Percentiles rank a stretch among this genome's conserved stretches.
Evolutionary conservation across 1,139 yeast genomes (phyloP).

Genomic region (Saccharomyces uvarum): DNA sequence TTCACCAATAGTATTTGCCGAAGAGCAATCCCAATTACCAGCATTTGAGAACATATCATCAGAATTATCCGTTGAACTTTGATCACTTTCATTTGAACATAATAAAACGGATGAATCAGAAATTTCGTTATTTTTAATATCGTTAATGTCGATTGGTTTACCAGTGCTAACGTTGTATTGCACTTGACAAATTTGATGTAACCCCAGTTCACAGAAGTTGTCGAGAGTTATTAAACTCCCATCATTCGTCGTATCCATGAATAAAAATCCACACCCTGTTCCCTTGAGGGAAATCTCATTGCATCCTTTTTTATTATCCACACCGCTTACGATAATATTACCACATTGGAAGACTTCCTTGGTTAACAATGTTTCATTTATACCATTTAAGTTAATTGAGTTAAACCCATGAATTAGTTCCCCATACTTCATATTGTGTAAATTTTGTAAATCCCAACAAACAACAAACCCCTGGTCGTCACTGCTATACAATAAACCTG

Average conservation of each 20-base stretch:
- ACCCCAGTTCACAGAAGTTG: conserved; percentile 24
- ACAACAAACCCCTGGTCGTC: conserved; percentile 24
- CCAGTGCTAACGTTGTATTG: neutral
- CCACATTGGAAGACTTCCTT: conserved; percentile 20
- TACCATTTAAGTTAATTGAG: conserved; percentile 11
- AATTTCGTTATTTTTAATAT: neutral
- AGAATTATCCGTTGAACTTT: neutral
- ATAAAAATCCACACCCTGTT: neutral
- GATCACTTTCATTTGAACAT: conserved; percentile 2
- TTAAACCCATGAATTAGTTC: conserved; percentile 20
- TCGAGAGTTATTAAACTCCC: neutral
- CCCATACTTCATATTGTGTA: conserved; percentile 14
- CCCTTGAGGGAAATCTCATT: neutral
- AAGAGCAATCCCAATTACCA: conserved; percentile 2
- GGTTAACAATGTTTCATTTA: conserved; percentile 4
- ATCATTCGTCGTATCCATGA: neutral
- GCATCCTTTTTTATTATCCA: neutral
- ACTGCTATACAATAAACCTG: conserved; percentile 17
- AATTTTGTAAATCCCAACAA: conserved; percentile 21
- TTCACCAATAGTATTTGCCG: conserved; percentile 3
- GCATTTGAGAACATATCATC: neutral
- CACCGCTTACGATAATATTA: conserved; percentile 14
- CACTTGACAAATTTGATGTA: conserved; percentile 3
- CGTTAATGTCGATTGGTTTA: neutral
- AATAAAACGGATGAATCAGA: conserved; percentile 3